Base-by-base conservation (phyloP, 345 rosid species). In the Mangifera indica region DNA sequence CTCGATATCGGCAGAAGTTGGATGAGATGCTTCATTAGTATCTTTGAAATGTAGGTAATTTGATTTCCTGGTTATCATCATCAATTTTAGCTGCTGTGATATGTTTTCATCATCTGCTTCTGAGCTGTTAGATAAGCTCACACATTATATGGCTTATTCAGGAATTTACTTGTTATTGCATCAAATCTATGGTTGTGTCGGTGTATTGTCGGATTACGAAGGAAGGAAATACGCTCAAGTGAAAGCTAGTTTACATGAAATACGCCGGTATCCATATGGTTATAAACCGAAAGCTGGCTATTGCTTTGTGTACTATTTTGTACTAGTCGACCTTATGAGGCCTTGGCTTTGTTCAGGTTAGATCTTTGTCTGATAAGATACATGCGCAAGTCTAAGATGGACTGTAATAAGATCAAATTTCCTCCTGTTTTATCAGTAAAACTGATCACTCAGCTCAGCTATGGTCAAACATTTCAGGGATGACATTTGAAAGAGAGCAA, bases 1-100 rank as follows among this genome's bases (percentile, higher is more conserved):
- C 97, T 72, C 90, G 80, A 69, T 92, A 94, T 83, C 87, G 93
- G 85, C 96, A 92, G 85, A 89, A 87, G 77, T 75, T 94, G 67
- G 98, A 94, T 58, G 97, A 91, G 56, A 88, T 54, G 91, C 49
- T 83, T 80, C 79, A 87, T 72, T 88, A 77, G 52, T 69, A n/a
- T 72, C 52, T 61, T 67, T 32, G 53, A 55, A 74, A n/a, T 45
- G 25, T 64, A 22, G 77, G 80, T 70, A 81, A 81, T 64, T 21
- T 57, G 65, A 21, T 45, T 44, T 26, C 49, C 71, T 10, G 17
- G n/a, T 34, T 12, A 46, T 20, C 18, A 45, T n/a, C 57, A 34
- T 20, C 11, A 26, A 10, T 24, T 57, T 46, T 24, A 48, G 20
- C 60, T 26, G 48, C 24, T 24, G 51, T 53, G 0, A 45, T 17